Evolutionary conservation across 805 yeast species (phyloP).

Genomic region (Barnettozyma sucrosica): DNA sequence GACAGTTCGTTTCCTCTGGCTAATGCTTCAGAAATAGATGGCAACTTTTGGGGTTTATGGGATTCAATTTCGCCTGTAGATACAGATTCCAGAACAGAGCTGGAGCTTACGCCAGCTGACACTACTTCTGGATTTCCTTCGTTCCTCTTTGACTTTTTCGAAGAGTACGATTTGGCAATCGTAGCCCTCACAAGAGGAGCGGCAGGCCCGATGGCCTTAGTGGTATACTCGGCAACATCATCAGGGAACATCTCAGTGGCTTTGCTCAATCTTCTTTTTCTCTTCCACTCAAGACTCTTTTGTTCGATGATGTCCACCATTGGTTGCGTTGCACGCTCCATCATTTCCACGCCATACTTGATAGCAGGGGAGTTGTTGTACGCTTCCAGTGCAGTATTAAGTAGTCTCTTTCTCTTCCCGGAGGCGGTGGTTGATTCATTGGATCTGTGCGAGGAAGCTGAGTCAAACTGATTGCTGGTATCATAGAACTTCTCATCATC

Average conservation of each 20-base stretch:
- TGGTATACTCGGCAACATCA: constrained; percentile 14
- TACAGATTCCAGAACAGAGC: constrained; percentile 10
- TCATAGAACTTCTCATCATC: constrained; percentile 42
- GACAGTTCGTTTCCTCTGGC: constrained; percentile 31
- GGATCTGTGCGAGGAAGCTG: not conserved
- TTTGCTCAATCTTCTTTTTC: constrained; percentile 33
- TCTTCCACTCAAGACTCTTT: constrained; percentile 27
- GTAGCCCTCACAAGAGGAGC: constrained; percentile 8
- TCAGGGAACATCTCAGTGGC: constrained; percentile 27
- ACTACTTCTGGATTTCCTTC: not conserved
- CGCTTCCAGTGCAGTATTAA: constrained; percentile 23
- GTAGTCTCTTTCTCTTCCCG: constrained; percentile 3
- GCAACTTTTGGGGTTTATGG: constrained; percentile 26
- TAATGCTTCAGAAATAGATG: constrained; percentile 32
- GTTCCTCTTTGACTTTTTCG: not conserved
- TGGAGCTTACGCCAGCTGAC: constrained; percentile 3
- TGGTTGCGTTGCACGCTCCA: constrained; percentile 50
- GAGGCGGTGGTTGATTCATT: not conserved
- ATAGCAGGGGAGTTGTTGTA: constrained; percentile 40
- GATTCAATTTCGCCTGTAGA: not conserved
- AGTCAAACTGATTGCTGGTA: constrained; percentile 14
- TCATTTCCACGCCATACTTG: constrained; percentile 56
- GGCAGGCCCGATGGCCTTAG: constrained; percentile 6
- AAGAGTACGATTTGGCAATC: constrained; percentile 1
- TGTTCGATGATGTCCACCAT: constrained; percentile 44